Conservation (phyloP, 257 asterid species). For the Nicotiana undulata region DNA sequence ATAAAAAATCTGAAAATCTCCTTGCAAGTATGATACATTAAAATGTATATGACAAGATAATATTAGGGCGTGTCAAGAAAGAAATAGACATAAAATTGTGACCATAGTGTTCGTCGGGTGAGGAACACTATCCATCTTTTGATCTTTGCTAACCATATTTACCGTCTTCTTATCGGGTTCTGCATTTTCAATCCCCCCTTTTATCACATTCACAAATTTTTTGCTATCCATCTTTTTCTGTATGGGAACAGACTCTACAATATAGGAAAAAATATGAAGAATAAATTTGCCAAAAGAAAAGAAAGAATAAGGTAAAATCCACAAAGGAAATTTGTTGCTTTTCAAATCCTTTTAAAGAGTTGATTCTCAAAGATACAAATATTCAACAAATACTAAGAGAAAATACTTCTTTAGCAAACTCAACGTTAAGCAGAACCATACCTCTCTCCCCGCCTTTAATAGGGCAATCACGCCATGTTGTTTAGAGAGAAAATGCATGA, state of each 20-base stretch:
- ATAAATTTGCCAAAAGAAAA: no score
- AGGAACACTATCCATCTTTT: neutral
- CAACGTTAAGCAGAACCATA: conserved; percentile 11
- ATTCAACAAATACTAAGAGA: neutral
- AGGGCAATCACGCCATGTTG: conserved; percentile 90
- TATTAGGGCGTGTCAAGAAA: no score
- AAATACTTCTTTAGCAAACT: neutral
- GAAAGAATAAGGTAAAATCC: no score
- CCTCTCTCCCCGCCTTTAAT: conserved; percentile 76
- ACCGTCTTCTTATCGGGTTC: neutral
- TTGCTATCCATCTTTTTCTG: neutral
- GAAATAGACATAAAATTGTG: neutral
- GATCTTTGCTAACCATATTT: conserved; percentile 5
- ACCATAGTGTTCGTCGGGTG: conserved; percentile 8
- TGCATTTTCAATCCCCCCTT: conserved; percentile 6
- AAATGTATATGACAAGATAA: no score
- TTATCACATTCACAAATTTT: neutral
- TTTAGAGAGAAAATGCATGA: conserved; percentile 84
- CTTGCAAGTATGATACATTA: no score
- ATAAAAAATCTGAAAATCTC: no score
- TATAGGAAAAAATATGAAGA: neutral
- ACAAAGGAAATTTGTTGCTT: no score
- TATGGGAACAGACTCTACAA: neutral
- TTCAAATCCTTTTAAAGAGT: neutral
- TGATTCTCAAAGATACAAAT: neutral